Conservation (phyloP, 805 yeast genomes). For the Cyberlindnera misumaiensis region DNA sequence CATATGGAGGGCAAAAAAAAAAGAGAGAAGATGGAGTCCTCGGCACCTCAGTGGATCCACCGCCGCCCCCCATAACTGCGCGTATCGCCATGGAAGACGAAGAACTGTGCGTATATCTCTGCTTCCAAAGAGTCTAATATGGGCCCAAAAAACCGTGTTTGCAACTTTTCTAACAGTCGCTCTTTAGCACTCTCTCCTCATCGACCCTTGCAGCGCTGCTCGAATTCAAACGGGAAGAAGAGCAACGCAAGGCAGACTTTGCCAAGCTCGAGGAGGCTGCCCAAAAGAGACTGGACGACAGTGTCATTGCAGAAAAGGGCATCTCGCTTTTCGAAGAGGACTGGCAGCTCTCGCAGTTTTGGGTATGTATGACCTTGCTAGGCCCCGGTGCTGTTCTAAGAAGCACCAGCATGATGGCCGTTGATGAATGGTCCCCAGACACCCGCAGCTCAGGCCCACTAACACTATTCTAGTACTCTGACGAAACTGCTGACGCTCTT, state of each 20-base stretch:
- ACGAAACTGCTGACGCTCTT: conserved; percentile 59
- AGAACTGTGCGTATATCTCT: conserved; percentile 10
- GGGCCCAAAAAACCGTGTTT: too few species aligned
- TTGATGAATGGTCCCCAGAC: too few species aligned
- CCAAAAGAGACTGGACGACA: conserved; percentile 26
- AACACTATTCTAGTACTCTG: conserved; percentile 38
- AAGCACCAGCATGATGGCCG: too few species aligned
- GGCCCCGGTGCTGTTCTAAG: too few species aligned
- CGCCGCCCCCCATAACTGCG: too few species aligned
- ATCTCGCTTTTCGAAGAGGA: conserved; percentile 82
- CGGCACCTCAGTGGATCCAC: too few species aligned
- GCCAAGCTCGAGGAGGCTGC: conserved; percentile 64
- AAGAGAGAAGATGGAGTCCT: too few species aligned
- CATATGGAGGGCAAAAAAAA: too few species aligned
- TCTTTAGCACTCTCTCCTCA: conserved; percentile 30
- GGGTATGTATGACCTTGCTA: too few species aligned
- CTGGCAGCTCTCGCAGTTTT: conserved; percentile 92
- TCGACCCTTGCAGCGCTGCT: conserved; percentile 46
- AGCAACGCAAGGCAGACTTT: conserved; percentile 52
- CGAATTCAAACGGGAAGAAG: conserved; percentile 58
- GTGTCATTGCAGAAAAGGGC: conserved; percentile 29
- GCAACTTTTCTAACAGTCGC: too few species aligned
- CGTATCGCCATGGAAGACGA: conserved; percentile 11
- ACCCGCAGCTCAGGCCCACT: too few species aligned
- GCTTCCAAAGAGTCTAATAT: too few species aligned